A percentile compares a stretch with the other conserved stretches of the same genome.
phyloP scores from a whole-genome alignment of 495 filamentous ascomycete species.

The Darksidea phi region DNA sequence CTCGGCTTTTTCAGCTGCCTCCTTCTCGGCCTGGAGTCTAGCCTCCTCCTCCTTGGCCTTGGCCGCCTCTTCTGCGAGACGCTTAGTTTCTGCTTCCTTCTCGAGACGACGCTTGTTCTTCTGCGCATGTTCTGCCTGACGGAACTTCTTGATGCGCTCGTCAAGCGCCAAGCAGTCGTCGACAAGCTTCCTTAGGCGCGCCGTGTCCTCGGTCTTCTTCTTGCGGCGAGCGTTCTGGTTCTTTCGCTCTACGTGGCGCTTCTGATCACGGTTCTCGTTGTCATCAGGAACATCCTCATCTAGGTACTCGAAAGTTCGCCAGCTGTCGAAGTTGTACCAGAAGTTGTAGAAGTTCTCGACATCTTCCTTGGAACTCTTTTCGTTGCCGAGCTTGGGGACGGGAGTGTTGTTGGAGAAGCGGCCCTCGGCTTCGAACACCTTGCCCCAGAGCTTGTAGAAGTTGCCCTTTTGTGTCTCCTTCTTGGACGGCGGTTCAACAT shows the following conservation, averaged over 20 bases:
- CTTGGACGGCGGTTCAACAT: conserved; percentile 87
- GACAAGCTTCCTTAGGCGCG: conserved; percentile 80
- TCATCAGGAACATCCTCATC: conserved; percentile 99
- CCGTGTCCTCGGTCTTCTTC: conserved; percentile 97
- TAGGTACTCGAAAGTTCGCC: conserved; percentile 95
- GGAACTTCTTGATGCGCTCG: conserved; percentile 96
- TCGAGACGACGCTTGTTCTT: conserved; percentile 93
- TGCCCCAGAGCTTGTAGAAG: conserved; percentile 90
- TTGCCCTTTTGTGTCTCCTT: conserved; percentile 80
- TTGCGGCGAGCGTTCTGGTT: conserved; percentile 96
- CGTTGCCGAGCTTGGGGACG: conserved; percentile 80
- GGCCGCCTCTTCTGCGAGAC: conserved; percentile 73
- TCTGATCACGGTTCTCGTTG: conserved; percentile 98
- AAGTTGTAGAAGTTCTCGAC: conserved; percentile 98
- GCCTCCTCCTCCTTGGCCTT: conserved; percentile 76
- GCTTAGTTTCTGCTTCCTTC: conserved; percentile 86
- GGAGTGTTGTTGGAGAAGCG: conserved; percentile 90
- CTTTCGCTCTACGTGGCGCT: conserved; percentile 95
- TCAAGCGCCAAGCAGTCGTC: conserved; percentile 80
- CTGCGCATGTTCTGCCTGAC: conserved; percentile 80
- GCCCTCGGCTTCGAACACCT: conserved; percentile 81
- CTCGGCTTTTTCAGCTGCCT: conserved; percentile 78
- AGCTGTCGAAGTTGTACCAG: conserved; percentile 99
- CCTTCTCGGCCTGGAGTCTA: conserved; percentile 72
- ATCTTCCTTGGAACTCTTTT: conserved; percentile 79